A percentile compares a stretch with the other conserved stretches of the same genome.
phyloP scores from a whole-genome alignment of 2,329 filamentous ascomycete species.

The Fusarium hostae region DNA sequence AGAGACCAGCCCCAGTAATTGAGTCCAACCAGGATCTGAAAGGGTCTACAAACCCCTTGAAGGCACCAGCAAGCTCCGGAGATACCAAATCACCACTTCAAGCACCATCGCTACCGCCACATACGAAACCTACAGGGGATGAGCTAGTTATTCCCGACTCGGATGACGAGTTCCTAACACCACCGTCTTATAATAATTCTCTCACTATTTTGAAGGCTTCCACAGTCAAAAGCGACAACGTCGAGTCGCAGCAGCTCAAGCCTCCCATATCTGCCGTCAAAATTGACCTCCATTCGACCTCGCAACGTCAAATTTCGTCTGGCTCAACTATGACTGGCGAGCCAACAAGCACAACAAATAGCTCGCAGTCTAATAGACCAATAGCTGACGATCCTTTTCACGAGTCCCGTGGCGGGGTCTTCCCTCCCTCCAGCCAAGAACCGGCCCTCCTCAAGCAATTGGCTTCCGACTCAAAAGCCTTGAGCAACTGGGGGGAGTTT shows the following conservation, averaged over 20 bases:
- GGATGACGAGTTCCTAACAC: conserved; percentile 63
- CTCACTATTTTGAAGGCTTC: conserved; percentile 17
- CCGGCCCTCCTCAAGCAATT: conserved; percentile 45
- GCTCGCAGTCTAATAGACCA: conserved; percentile 20
- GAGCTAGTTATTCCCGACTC: conserved; percentile 64
- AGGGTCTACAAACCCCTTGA: conserved; percentile 10
- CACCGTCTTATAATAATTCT: conserved; percentile 43
- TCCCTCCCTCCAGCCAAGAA: conserved; percentile 9
- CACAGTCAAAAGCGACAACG: background rate
- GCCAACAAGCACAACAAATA: background rate
- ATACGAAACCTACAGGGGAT: conserved; percentile 21
- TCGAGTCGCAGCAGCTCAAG: background rate
- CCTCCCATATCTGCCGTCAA: background rate
- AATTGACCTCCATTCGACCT: conserved; percentile 8
- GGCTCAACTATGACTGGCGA: conserved; percentile 8
- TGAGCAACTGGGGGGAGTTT: conserved; percentile 52
- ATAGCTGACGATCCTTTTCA: conserved; percentile 6
- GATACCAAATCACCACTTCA: background rate
- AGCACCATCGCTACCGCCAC: background rate
- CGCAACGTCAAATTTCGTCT: conserved; percentile 24
- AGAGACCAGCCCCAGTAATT: conserved; percentile 1
- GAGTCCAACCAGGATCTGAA: conserved; percentile 8
- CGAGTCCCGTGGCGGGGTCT: background rate
- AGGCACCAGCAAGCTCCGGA: conserved; percentile 15
- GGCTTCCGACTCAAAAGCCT: conserved; percentile 43